phyloP scores from a whole-genome alignment of 1,284 basidiomycete genomes.

The Pterulicium gracile region DNA sequence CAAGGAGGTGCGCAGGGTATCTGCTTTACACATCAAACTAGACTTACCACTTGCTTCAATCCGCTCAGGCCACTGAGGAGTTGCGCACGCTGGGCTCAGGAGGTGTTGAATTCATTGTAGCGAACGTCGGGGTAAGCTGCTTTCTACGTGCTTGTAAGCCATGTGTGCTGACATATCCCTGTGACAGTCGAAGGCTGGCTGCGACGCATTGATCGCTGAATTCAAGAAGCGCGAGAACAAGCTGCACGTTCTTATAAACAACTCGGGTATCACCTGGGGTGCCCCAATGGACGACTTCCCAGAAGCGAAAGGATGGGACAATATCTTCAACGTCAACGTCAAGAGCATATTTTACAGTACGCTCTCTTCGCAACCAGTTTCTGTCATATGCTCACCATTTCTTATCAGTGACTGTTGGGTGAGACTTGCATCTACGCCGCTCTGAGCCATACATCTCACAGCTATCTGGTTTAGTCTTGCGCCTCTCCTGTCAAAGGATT shows the following conservation, averaged over 20 bases:
- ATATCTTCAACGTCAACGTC: conserved; percentile 68
- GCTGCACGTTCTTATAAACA: conserved; percentile 74
- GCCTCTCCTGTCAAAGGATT: conserved; percentile 55
- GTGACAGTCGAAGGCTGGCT: conserved; percentile 64
- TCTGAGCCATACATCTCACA: background rate
- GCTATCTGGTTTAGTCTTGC: conserved; percentile 34
- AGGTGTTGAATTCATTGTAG: conserved; percentile 60
- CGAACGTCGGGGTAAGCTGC: conserved; percentile 54
- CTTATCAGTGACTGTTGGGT: conserved; percentile 56
- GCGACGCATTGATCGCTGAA: conserved; percentile 59
- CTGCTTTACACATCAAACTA: no score
- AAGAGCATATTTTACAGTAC: conserved; percentile 74
- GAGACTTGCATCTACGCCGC: conserved; percentile 11
- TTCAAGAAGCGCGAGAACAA: conserved; percentile 61
- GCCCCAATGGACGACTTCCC: conserved; percentile 66
- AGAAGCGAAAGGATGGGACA: conserved; percentile 78
- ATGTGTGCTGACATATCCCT: conserved; percentile 5
- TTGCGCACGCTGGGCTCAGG: conserved; percentile 50
- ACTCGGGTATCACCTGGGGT: conserved; percentile 76
- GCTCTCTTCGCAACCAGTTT: conserved; percentile 14
- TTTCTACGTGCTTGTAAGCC: background rate
- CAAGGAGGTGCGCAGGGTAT: conserved; percentile 42
- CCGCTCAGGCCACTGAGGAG: conserved; percentile 40
- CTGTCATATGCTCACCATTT: conserved; percentile 5
- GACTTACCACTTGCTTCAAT: conserved; percentile 3